Percentiles rank a stretch among this genome's conserved stretches.
phyloP scores from a whole-genome alignment of 176 grass and related monocot genomes.

The Musa itinerans region DNA sequence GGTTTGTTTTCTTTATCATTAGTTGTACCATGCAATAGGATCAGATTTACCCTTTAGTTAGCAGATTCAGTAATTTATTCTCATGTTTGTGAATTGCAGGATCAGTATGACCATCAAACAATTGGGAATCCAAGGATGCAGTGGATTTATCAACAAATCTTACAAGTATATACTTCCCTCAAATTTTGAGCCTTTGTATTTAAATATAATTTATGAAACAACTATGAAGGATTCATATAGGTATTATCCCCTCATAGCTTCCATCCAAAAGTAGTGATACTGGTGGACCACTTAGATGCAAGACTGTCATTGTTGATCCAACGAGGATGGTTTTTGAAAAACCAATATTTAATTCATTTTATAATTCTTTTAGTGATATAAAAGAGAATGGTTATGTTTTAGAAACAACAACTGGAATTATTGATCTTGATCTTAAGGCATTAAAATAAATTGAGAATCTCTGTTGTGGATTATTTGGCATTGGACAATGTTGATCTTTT shows the following conservation, averaged over 20 bases:
- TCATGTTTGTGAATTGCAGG: conserved; percentile 29
- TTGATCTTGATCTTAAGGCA: background rate
- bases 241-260: too few species aligned
- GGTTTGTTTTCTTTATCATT: conserved; percentile 7
- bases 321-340: background rate
- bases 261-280: too few species aligned
- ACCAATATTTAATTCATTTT: background rate
- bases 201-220: background rate
- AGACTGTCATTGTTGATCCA: too few species aligned
- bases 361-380: background rate
- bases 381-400: background rate
- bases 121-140: conserved; percentile 55
- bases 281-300: too few species aligned
- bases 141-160: conserved; percentile 81
- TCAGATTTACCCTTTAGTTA: background rate
- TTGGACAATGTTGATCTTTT: background rate
- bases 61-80: background rate
- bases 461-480: background rate
- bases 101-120: conserved; percentile 57
- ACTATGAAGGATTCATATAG: background rate
- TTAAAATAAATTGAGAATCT: background rate
- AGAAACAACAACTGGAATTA: too few species aligned
- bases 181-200: conserved; percentile 8
- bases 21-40: background rate
- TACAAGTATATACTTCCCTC: conserved; percentile 42